Base-by-base conservation (phyloP, 228 moss, liverwort and hornwort species). In the Sphagnum magellanicum region DNA sequence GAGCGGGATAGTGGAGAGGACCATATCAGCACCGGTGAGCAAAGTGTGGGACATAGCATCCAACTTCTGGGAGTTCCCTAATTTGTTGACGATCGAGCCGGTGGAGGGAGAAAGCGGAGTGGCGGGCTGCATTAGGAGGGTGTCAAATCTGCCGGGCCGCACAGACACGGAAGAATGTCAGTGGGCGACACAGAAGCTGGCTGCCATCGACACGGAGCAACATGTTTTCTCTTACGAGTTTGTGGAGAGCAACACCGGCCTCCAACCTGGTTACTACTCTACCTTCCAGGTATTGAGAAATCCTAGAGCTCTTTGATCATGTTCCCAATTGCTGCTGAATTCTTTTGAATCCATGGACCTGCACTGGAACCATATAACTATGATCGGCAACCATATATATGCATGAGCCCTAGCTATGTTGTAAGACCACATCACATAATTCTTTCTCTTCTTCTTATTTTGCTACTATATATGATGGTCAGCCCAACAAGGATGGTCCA, bases 41-140 rank as follows among this genome's bases (percentile, higher is more conserved):
- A 77, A 77, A 73, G 86, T 86, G 64, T 86, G 86, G 86, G 82
- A 77, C 11, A 75, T 82, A 6, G 86, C 86, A 11, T 86, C 86
- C 5, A 79, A 86, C 71, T 86, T 86, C 73, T 71, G 82, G 63
- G 52, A 11, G 51, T 48, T 81, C 77, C 86, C 86, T 10, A 86
- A 82, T 73, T 10, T 86, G 82, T 76, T 86, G 10, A 82, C 79
- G 8, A 86, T 86, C 32, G 86, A 86, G 71, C 7, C 73, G 11
- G 77, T 82, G 52, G 86, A 75, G 59, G 86, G 86, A 5, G 77
- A 86, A 75, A 86, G 79, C 46, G 77, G 82, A 0, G 75, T 86
- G 46, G 70, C 82, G 6, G 86, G 86, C 49, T 86, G 86, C 75
- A 86, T 75, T 5, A 74, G 86, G 11, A 86, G 73, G 73, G 86